A percentile compares a stretch with the other conserved stretches of the same genome.
These are phyloP conservation scores for Suillus placidus DNA, from an alignment of 768 basidiomycete species.

Conservation along the genomic window DNA sequence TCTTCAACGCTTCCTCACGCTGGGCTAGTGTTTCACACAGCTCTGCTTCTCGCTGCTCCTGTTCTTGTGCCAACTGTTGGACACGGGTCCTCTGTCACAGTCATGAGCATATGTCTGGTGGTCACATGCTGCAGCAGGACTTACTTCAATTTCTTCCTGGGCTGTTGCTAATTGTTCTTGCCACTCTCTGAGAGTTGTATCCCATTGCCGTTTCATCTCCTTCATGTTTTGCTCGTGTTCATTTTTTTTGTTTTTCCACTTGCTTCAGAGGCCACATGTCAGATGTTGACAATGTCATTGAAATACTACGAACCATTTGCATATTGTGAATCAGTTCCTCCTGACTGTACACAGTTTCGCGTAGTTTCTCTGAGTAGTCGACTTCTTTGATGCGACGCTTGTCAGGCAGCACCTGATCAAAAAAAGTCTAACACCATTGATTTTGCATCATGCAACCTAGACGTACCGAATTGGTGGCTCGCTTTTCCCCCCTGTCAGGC, in stretches of 20 bases:
- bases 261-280: background rate
- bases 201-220: background rate
- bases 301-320: background rate
- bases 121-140: no score
- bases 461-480: background rate
- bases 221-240: background rate
- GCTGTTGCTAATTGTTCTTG: no score
- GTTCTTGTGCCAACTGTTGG: no score
- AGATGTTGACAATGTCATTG: background rate
- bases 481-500: background rate
- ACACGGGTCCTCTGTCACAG: no score
- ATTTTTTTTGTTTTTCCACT: background rate
- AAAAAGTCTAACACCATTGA: background rate
- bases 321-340: background rate
- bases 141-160: no score
- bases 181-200: background rate
- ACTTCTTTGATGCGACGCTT: slow-evolving; percentile 10
- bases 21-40: background rate
- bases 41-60: no score
- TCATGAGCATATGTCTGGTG: no score
- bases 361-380: slow-evolving; percentile 5
- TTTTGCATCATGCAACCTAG: background rate
- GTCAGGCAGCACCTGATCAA: background rate
- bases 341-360: background rate
- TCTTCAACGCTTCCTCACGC: background rate